These are phyloP conservation scores for Penicillium sp. DNA, from an alignment of 2,329 filamentous ascomycete genomes.

Conservation along the genomic window DNA sequence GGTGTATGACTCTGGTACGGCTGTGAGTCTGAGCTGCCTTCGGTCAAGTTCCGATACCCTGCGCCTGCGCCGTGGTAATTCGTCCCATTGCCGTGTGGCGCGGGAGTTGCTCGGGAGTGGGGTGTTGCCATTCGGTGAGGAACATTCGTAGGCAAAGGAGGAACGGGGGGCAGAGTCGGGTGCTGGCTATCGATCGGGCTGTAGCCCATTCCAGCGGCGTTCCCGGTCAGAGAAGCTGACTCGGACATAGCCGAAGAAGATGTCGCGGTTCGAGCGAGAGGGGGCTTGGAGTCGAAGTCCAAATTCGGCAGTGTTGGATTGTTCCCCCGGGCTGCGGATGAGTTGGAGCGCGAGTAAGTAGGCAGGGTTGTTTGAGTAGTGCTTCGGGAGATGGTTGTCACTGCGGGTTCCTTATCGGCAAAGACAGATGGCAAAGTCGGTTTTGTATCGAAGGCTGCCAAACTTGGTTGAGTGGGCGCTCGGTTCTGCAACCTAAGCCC, in stretches of 20 bases:
- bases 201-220: constrained; percentile 35
- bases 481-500: constrained; percentile 63
- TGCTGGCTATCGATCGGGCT: constrained; percentile 36
- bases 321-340: constrained; percentile 20
- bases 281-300: constrained; percentile 44
- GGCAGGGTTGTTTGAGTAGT: constrained; percentile 64
- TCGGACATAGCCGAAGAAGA: constrained; percentile 54
- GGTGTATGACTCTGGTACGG: constrained; percentile 25
- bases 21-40: constrained; percentile 5
- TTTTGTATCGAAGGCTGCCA: constrained; percentile 31
- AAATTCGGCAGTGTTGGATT: constrained; percentile 46
- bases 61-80: constrained; percentile 16
- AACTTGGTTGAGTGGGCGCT: constrained; percentile 46
- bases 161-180: constrained; percentile 34
- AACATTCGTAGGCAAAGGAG: constrained; percentile 29
- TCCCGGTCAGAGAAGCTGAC: constrained; percentile 50
- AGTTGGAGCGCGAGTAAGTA: constrained; percentile 61
- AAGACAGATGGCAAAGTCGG: constrained; percentile 67
- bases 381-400: constrained; percentile 41
- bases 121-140: constrained; percentile 28
- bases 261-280: constrained; percentile 47
- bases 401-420: constrained; percentile 37
- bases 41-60: constrained; percentile 25
- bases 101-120: constrained; percentile 27
- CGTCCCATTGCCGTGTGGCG: constrained; percentile 25